Conservation (phyloP, 2,329 filamentous ascomycete species). For the Diaporthe humulicola region DNA sequence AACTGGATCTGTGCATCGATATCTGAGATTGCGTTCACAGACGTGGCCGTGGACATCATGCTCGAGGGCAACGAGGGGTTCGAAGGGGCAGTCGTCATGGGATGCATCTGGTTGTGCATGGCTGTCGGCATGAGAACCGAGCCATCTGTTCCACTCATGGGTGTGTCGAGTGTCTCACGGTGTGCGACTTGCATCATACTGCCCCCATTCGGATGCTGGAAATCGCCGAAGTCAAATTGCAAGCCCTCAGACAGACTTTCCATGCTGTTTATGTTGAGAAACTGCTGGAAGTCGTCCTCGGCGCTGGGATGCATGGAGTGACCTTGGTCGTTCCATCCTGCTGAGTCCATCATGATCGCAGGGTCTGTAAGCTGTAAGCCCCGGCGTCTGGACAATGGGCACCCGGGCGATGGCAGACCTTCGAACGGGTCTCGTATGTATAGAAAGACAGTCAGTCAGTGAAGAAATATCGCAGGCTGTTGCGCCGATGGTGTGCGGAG, state of each 20-base stretch:
- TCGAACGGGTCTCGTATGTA: not conserved
- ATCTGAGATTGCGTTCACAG: conserved; percentile 67
- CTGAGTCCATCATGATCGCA: conserved; percentile 65
- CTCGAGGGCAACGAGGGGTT: conserved; percentile 62
- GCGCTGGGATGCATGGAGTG: conserved; percentile 63
- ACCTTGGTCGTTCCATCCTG: conserved; percentile 69
- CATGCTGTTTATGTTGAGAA: conserved; percentile 72
- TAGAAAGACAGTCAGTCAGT: not conserved
- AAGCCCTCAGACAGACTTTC: conserved; percentile 65
- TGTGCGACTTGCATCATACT: conserved; percentile 55
- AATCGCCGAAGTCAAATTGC: conserved; percentile 72
- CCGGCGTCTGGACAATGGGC: not conserved
- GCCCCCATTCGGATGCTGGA: conserved; percentile 56
- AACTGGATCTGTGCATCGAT: conserved; percentile 77
- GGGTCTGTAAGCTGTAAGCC: not conserved
- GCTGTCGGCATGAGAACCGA: conserved; percentile 53
- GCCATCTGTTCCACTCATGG: conserved; percentile 62
- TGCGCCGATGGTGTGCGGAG: conserved; percentile 18
- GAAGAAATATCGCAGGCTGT: not conserved
- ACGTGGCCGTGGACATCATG: conserved; percentile 60
- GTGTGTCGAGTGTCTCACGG: conserved; percentile 61
- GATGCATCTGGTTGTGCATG: conserved; percentile 60
- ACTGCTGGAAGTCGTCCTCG: conserved; percentile 75
- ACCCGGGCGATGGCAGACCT: not conserved
- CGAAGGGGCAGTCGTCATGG: conserved; percentile 61